Percentiles rank a stretch among this genome's conserved stretches.
Evolutionary conservation across 306 rosid genomes (phyloP).

Genomic region (Sophora flavescens): DNA sequence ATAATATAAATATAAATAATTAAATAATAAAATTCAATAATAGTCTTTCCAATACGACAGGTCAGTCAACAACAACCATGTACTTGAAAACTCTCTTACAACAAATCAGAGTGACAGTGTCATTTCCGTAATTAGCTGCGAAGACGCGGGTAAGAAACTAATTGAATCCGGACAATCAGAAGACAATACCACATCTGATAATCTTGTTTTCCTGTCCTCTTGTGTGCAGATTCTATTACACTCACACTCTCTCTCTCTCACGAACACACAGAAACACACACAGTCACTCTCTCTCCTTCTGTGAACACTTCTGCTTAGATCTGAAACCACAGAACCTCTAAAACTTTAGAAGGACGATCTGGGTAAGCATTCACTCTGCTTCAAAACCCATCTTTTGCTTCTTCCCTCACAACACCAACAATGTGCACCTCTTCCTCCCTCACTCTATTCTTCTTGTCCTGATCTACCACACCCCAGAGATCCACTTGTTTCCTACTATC

Average conservation of each 20-base stretch:
- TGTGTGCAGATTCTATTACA: slow-evolving; percentile 3
- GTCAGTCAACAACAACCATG: not conserved
- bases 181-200: not conserved
- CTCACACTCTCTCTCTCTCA: slow-evolving; percentile 19
- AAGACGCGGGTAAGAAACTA: not conserved
- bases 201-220: slow-evolving; percentile 21
- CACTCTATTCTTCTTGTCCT: slow-evolving; percentile 18
- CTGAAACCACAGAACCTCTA: slow-evolving; percentile 41
- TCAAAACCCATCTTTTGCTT: slow-evolving; percentile 13
- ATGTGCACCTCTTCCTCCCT: slow-evolving; percentile 23
- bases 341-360: slow-evolving; percentile 33
- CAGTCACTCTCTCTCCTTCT: not conserved
- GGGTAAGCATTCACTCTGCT: slow-evolving; percentile 32
- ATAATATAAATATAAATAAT: no score
- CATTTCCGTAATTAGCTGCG: slow-evolving; percentile 35
- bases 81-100: not conserved
- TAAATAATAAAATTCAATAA: no score
- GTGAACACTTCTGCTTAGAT: slow-evolving; percentile 44
- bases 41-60: no score
- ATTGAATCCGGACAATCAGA: not conserved
- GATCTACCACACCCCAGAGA: slow-evolving; percentile 17
- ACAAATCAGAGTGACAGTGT: not conserved
- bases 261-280: slow-evolving; percentile 8
- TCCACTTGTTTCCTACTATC: slow-evolving; percentile 19
- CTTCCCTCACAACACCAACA: slow-evolving; percentile 1